Evolutionary conservation across 441 rosid genomes (phyloP).

Genomic region (Adansonia grandidieri): DNA sequence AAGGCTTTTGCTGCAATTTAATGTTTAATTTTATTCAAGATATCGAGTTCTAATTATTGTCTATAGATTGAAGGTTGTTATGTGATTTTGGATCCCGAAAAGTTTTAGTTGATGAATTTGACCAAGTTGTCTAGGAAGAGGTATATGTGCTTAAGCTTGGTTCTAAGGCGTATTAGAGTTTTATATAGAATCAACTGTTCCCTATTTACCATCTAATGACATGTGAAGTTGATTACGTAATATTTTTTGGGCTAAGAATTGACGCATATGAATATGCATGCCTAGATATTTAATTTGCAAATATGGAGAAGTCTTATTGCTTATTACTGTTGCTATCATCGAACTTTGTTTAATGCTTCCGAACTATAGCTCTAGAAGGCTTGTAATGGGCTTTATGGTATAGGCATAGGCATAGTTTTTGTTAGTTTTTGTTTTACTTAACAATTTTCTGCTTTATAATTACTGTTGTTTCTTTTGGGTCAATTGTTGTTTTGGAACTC

Average conservation of each 20-base stretch:
- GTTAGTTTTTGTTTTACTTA: slow-evolving; percentile 2
- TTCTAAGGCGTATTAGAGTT: background rate
- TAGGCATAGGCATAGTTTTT: slow-evolving; percentile 3
- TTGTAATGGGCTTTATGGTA: slow-evolving; percentile 18
- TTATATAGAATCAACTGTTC: slow-evolving; percentile 7
- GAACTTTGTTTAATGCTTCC: background rate
- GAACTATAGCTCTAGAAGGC: slow-evolving; percentile 16
- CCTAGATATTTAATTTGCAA: slow-evolving; percentile 14
- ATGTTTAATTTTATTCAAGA: slow-evolving; percentile 3
- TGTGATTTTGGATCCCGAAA: background rate
- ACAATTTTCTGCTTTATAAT: background rate
- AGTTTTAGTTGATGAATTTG: background rate
- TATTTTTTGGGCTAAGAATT: background rate
- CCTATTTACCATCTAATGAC: background rate
- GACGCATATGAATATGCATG: background rate
- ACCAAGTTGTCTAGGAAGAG: background rate
- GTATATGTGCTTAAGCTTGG: background rate
- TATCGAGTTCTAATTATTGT: background rate
- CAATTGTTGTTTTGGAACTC: background rate
- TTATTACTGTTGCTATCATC: slow-evolving; percentile 10
- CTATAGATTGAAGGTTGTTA: background rate
- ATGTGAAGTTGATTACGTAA: background rate
- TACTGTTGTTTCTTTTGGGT: background rate
- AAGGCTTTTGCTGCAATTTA: slow-evolving; percentile 12
- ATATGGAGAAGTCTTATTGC: slow-evolving; percentile 5